These are phyloP conservation scores for Trifolium subterraneum DNA, from an alignment of 306 rosid genomes.

Conservation along the genomic window DNA sequence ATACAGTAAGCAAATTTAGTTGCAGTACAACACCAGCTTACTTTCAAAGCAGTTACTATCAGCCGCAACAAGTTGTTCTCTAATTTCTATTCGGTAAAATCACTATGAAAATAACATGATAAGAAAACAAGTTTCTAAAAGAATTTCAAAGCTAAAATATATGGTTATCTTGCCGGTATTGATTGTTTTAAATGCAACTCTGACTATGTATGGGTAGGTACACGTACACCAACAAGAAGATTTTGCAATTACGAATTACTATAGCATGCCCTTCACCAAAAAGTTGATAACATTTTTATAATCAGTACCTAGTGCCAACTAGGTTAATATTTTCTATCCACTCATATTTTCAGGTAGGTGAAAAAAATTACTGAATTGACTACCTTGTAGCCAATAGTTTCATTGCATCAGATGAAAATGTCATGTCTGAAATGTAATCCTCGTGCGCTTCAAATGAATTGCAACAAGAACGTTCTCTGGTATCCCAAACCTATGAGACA, in stretches of 20 bases:
- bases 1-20: background rate
- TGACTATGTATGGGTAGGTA: background rate
- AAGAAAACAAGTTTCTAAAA: background rate
- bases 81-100: background rate
- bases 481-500: constrained; percentile 79
- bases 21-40: no score
- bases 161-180: background rate
- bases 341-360: background rate
- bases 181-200: background rate
- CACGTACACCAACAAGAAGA: background rate
- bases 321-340: constrained; percentile 1
- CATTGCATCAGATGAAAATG: constrained; percentile 77
- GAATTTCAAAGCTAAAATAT: no score
- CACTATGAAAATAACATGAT: background rate
- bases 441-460: constrained; percentile 71
- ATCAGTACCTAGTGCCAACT: background rate
- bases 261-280: background rate
- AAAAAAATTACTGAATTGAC: constrained; percentile 3
- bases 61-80: background rate
- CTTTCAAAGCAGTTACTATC: background rate
- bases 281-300: constrained; percentile 27
- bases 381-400: constrained; percentile 88
- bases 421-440: constrained; percentile 86
- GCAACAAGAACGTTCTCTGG: constrained; percentile 82
- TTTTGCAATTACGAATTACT: background rate